Evolutionary conservation across 2,329 filamentous ascomycete species (phyloP), one percentile per base, ranked within the genome.

Genomic region (Colletotrichum tofieldiae): DNA sequence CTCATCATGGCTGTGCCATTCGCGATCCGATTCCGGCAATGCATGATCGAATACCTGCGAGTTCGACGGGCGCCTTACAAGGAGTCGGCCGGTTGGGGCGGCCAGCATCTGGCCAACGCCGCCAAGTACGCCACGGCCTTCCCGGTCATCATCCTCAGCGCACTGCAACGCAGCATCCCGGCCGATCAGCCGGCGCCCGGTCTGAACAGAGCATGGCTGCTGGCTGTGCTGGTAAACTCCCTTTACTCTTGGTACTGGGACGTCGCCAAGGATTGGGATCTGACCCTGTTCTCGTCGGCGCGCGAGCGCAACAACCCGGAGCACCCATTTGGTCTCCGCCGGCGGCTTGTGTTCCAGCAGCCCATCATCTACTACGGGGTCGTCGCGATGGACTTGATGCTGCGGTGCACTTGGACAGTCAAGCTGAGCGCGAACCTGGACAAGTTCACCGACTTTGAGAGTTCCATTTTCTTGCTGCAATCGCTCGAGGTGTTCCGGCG

Each of bases 221-320:
- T 88, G 45, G 93, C 93, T 54, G 93, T 94, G 39, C 85, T 94
- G 43, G 79, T 96, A 77, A 98, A 99, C 82, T 97, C 94, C 18
- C 86, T 93, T 55, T 99, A 98, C 84, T 95, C 93, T n/a, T 98
- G 98, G 85, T 99, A 96, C 86, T 99, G 96, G 96, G 96, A 99
- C 78, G 91, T 98, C 39, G 89, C 94, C 67, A 96, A 95, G 84
- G 96, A 99, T 86, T 99, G 96, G 96, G 96, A 98, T 79, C 87
- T 99, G 74, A 94, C 93, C 0, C 87, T 98, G 18, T 93, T 98
- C 79, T 90, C 92, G 3, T 81, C 86, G 1, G 80, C 84, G 18
- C 83, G 82, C 47, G 86, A 90, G 73, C 89, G 92, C 74, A 86
- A 86, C 75, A 86, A 88, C 14, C 87, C 88, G 1, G 90, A 93